Evolutionary conservation across 176 grass and related monocot species (phyloP), one percentile per base, ranked within the genome.

Genomic region (Raddia guianensis): DNA sequence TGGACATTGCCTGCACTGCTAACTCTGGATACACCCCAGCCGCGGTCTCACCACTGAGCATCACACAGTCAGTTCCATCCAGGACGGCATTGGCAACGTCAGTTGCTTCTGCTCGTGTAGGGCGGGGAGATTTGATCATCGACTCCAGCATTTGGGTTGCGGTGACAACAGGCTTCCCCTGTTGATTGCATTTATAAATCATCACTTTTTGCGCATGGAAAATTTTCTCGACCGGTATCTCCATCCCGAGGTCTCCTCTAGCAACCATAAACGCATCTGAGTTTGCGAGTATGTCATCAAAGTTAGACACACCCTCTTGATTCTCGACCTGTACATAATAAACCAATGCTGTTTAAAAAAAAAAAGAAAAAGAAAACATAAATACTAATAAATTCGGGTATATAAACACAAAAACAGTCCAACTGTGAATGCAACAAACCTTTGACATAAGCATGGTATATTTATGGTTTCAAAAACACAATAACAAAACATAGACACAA

Each of bases 121-220:
- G 94, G 6, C 89, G 83, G 45, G 89, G 94, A 75, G 91, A 97
- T 63, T 97, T 97, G 50, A 97, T 97, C 94, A 97, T 94, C 1
- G 94, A 94, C 73, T 94, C 94, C 9, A 97, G 80, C 91, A 97
- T 97, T 77, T 94, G 94, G 11, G 94, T 94, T 58, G 94, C 94
- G 42, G 94, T 94, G 65, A 97, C 91, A 50, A 94, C 91, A 68
- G 89, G 94, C 80, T 97, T 97, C 55, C 94, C 91, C 16, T 91
- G 76, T 32, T 90, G 73, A 79, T 97, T 94, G 64, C 94, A 97
- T 80, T 97, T 97, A 83, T 80, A 85, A 60, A 94, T 94, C 95
- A 97, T 97, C 27, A 92, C 90, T 75, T 97, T 94, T 55, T 94
- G 90, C 8, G 95, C 92, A 70, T 89, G 92, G 77, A 94, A 97